Evolutionary conservation across 495 filamentous ascomycete genomes (phyloP), one percentile per base, ranked within the genome.

Genomic region (Rusavskia elegans): DNA sequence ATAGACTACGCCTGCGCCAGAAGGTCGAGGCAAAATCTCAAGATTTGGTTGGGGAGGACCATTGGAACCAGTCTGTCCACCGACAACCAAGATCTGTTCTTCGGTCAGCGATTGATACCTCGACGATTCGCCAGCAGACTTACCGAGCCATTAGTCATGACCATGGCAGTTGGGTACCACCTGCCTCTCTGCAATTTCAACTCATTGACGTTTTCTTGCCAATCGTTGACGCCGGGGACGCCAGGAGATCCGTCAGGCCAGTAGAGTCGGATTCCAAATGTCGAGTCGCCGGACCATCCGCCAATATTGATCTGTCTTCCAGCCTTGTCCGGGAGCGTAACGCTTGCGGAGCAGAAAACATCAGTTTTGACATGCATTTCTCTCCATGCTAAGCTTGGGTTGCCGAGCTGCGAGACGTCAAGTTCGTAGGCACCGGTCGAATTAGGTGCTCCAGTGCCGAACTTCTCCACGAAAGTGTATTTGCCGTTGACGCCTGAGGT

Each of bases 91-190:
- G 55, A 84, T 68, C 32, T 35, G 29, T 14, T 35, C 9, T 35
- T 35, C 25, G 32, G 13, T 35, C 32, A 35, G 32, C 13, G 32
- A 11, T 35, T 35, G 32, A 35, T 35, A 35, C 32, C 13, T 11
- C 13, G 32, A 7, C 25, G 10, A 11, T 14, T 7, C 32, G 32
- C 9, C 32, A 35, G 7, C 32, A 35, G 9, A 35, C 32, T 35
- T 14, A 35, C 32, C 6, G 79, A 80, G 35, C 79, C 81, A 57
- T 83, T 84, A 32, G 79, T 59, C 78, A 83, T 76, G 52, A 77
- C 63, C 77, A 83, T 80, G 39, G 74, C 75, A 44, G 66, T 74
- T 8, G 81, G 80, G 55, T 84, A 84, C 81, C 81, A 84, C 36
- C 81, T 75, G 13, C 78, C 78, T 39, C 57, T 66, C 51, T 78